A percentile compares a stretch with the other conserved stretches of the same genome.
Conservation (phyloP, 1,284 basidiomycete species). For the Marasmius fiardii region DNA sequence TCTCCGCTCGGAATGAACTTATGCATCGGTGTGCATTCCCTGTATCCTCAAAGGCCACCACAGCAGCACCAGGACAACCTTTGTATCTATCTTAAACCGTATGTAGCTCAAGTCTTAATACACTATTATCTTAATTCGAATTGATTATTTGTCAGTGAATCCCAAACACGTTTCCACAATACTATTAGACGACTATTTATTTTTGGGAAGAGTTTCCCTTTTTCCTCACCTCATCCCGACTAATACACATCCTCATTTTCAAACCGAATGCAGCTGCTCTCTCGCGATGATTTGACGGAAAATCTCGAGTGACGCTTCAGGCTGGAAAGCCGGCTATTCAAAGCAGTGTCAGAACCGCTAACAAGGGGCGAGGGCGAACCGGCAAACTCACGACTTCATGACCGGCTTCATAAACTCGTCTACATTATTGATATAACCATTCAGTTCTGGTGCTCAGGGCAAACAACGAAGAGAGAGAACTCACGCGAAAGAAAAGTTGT, state of each 20-base stretch:
- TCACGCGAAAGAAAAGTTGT: constrained; percentile 61
- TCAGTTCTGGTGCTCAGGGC: background rate
- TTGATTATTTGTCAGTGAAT: too few relatives aligned
- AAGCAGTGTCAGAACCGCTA: background rate
- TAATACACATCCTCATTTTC: constrained; percentile 9
- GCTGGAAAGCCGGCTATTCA: constrained; percentile 57
- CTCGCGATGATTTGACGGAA: constrained; percentile 51
- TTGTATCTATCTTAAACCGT: too few relatives aligned
- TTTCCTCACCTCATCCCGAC: too few relatives aligned
- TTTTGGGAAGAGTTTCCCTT: too few relatives aligned
- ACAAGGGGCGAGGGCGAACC: background rate
- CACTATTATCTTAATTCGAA: too few relatives aligned
- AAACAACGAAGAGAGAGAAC: constrained; percentile 19
- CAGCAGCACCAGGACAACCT: too few relatives aligned
- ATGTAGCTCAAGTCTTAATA: too few relatives aligned
- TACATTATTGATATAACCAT: constrained; percentile 25
- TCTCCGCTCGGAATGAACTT: too few relatives aligned
- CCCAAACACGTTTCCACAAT: too few relatives aligned
- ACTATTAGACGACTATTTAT: too few relatives aligned
- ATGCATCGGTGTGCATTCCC: too few relatives aligned
- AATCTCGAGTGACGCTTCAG: constrained; percentile 51
- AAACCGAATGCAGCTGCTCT: constrained; percentile 55
- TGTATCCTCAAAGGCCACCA: too few relatives aligned
- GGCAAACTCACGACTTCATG: constrained; percentile 53
- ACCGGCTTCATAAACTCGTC: constrained; percentile 51